Evolutionary conservation across 768 basidiomycete species (phyloP).

Genomic region (Leccinum variicolor): DNA sequence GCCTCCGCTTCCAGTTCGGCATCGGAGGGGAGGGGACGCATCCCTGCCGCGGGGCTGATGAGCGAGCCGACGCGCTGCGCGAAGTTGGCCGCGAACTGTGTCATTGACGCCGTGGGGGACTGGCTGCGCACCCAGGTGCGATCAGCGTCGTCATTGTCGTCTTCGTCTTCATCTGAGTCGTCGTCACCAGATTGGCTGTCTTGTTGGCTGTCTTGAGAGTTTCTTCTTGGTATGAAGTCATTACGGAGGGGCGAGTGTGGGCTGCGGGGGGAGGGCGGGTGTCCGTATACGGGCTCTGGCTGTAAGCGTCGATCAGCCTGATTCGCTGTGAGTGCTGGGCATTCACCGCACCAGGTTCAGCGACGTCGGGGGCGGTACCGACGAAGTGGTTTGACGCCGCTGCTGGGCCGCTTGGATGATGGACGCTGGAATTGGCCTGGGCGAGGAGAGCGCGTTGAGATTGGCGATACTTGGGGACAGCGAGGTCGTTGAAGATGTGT

Average conservation of each 20-base stretch:
- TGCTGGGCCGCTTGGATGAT: constrained; percentile 18
- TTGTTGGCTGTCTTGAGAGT: constrained; percentile 51
- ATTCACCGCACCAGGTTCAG: constrained; percentile 36
- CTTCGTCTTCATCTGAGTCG: constrained; percentile 33
- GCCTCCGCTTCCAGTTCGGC: constrained; percentile 83
- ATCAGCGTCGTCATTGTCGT: constrained; percentile 29
- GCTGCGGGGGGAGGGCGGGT: constrained; percentile 35
- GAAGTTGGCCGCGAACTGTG: constrained; percentile 69
- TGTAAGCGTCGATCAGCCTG: constrained; percentile 21
- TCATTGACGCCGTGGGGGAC: constrained; percentile 67
- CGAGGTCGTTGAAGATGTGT: constrained; percentile 32
- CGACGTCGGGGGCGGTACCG: constrained; percentile 38
- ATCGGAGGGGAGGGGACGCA: constrained; percentile 56
- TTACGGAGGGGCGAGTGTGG: constrained; percentile 75
- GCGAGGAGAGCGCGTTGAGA: constrained; percentile 31
- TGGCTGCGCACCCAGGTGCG: constrained; percentile 34
- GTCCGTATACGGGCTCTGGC: constrained; percentile 45
- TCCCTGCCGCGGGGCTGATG: constrained; percentile 48
- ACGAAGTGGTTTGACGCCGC: constrained; percentile 36
- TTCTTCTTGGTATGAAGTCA: constrained; percentile 44
- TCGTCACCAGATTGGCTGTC: constrained; percentile 45
- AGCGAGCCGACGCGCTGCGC: constrained; percentile 72
- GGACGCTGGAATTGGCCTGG: constrained; percentile 16
- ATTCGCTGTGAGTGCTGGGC: background rate
- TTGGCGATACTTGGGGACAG: constrained; percentile 32